Base-by-base conservation (phyloP, 441 rosid species). In the Syzygium syzygioides region DNA sequence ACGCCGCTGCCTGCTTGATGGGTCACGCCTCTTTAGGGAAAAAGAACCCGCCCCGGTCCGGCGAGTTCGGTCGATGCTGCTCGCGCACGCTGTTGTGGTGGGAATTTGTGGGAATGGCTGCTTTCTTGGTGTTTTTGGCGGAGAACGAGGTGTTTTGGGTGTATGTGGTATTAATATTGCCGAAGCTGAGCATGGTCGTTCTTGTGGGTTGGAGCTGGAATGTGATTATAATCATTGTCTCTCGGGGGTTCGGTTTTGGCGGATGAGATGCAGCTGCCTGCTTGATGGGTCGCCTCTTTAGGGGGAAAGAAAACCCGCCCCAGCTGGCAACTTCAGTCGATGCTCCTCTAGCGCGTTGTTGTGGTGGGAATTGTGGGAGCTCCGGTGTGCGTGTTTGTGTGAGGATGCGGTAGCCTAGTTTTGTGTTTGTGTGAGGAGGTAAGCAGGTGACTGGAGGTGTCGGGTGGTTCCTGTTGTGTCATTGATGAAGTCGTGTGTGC, bases 241-340 rank as follows among this genome's bases (percentile, higher is more conserved):
- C 18, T 45, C 48, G 48, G 48, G 66, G 9, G 17, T 60, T 60
- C 66, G 66, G 66, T 32, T 60, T 0, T 60, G 32, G 28, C 28
- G 32, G 68, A 60, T 28, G 32, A 20, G 52, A 37, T 12, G 83
- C n/a, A 45, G 52, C 83, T 45, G 52, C 52, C n/a, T 37, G 83
- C 83, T 76, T 76, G 83, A 37, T 37, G 52, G 14, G 52, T 76
- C 52, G 26, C 17, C 80, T 37, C 52, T 37, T 71, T 71, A 11
- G 45, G 52, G 68, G 68, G 68, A 28, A 30, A 71, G 3, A 59
- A 59, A 57, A 57, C 9, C 7, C 6, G 3, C 48, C 79, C 14
- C 4, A 26, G 10, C 28, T 1, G 0, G 28, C 50, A 4, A 2
- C 48, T 1, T 68, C 1, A 8, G 26, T 19, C 11, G 50, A 0